phyloP scores from a whole-genome alignment of 176 grass and related monocot species.

The Melocanna baccifera region DNA sequence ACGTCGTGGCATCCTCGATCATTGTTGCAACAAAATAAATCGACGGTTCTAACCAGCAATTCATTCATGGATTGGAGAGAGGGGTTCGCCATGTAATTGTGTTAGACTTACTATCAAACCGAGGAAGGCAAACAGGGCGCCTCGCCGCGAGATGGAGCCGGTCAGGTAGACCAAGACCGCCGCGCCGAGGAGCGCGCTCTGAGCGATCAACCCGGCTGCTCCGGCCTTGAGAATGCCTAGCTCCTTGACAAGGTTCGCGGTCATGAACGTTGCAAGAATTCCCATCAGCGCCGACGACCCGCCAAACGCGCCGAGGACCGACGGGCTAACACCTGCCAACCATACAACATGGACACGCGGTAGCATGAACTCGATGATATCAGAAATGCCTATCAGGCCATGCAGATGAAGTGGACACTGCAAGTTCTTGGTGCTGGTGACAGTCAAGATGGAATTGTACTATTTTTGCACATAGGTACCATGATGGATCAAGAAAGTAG shows the following conservation, averaged over 20 bases:
- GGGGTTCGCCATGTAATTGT: too few relatives aligned
- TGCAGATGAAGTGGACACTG: not conserved
- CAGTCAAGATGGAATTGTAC: too few relatives aligned
- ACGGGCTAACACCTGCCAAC: constrained; percentile 28
- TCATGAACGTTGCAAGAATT: constrained; percentile 47
- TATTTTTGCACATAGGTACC: not conserved
- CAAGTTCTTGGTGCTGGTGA: too few relatives aligned
- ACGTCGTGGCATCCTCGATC: too few relatives aligned
- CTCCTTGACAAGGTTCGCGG: constrained; percentile 41
- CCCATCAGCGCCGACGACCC: constrained; percentile 51
- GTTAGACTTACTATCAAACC: constrained; percentile 40
- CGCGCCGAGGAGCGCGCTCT: constrained; percentile 44
- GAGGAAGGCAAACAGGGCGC: constrained; percentile 42
- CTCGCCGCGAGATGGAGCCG: constrained; percentile 10
- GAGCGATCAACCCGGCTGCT: constrained; percentile 44
- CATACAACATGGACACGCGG: not conserved
- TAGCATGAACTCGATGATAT: not conserved
- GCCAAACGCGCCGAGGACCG: constrained; percentile 44
- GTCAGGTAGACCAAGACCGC: constrained; percentile 35
- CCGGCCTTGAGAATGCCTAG: constrained; percentile 55
- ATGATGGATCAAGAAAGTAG: constrained; percentile 54
- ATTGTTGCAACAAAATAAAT: too few relatives aligned
- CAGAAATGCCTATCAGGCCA: not conserved
- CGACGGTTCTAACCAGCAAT: too few relatives aligned
- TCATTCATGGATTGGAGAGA: too few relatives aligned